Conservation (phyloP, 2,329 filamentous ascomycete genomes). For the Penicillium sclerotigenum region DNA sequence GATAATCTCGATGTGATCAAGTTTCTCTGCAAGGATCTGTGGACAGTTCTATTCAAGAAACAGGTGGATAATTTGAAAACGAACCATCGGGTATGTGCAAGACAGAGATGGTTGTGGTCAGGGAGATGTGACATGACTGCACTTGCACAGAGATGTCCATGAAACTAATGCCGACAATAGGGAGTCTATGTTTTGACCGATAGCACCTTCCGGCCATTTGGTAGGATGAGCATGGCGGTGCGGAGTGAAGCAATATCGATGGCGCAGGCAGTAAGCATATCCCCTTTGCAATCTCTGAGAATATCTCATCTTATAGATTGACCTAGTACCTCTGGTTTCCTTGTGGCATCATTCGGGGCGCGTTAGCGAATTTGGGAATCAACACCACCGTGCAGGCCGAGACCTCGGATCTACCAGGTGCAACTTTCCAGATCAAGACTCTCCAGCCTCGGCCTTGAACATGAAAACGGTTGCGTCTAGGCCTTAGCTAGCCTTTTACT, state of each 20-base stretch:
- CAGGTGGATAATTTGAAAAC: slow-evolving; percentile 99
- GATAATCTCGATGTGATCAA: slow-evolving; percentile 96
- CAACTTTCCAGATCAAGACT: slow-evolving; percentile 95
- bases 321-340: slow-evolving; percentile 88
- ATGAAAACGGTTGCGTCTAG: background rate
- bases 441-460: slow-evolving; percentile 62
- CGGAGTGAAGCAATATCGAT: slow-evolving; percentile 68
- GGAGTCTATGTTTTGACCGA: slow-evolving; percentile 97
- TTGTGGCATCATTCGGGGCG: slow-evolving; percentile 85
- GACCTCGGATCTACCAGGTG: slow-evolving; percentile 77
- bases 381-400: slow-evolving; percentile 89
- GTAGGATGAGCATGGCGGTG: slow-evolving; percentile 80
- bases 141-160: background rate
- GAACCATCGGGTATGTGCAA: slow-evolving; percentile 71
- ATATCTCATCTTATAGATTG: background rate
- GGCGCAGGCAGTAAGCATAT: slow-evolving; percentile 69
- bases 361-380: slow-evolving; percentile 88
- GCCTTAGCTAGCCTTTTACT: slow-evolving; percentile 1
- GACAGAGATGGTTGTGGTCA: slow-evolving; percentile 1
- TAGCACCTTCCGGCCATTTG: slow-evolving; percentile 82
- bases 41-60: slow-evolving; percentile 91
- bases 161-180: slow-evolving; percentile 39
- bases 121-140: background rate
- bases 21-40: slow-evolving; percentile 97
- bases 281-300: background rate